phyloP scores from a whole-genome alignment of 2,329 filamentous ascomycete species.

The Penicillium sp. region DNA sequence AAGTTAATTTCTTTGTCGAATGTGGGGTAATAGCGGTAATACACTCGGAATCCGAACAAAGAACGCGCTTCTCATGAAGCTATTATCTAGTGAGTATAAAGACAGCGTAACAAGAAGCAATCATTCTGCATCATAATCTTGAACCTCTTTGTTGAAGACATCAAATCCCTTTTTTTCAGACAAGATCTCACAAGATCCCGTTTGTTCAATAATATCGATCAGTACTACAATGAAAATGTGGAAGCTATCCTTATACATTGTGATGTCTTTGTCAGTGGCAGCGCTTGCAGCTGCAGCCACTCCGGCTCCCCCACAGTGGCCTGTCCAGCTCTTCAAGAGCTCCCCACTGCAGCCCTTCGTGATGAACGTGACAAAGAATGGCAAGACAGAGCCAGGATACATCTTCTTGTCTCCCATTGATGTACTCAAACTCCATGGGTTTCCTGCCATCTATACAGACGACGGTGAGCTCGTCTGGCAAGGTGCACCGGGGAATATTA shows the following conservation, averaged over 20 bases:
- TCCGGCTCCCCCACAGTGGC: not conserved
- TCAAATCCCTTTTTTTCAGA: not conserved
- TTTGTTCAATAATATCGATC: too few species aligned
- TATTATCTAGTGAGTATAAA: too few species aligned
- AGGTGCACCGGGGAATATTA: not conserved
- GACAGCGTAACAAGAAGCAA: too few species aligned
- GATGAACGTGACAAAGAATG: slow-evolving; percentile 28
- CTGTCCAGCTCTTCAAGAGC: slow-evolving; percentile 6
- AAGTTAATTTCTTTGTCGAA: too few species aligned
- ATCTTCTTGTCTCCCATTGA: slow-evolving; percentile 27
- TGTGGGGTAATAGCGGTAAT: too few species aligned
- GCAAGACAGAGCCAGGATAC: slow-evolving; percentile 27
- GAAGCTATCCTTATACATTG: not conserved
- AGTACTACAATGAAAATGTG: not conserved
- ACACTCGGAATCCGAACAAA: too few species aligned
- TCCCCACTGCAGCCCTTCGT: slow-evolving; percentile 13
- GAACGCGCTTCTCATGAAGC: too few species aligned
- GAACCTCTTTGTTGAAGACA: not conserved
- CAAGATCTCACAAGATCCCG: not conserved
- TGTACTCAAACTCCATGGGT: not conserved
- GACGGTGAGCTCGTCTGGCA: not conserved
- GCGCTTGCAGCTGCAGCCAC: not conserved
- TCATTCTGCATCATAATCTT: not conserved
- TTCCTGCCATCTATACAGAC: not conserved
- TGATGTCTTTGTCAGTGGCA: not conserved